Evolutionary conservation across 1,284 basidiomycete genomes (phyloP).

Genomic region (Cryptococcus sp.): DNA sequence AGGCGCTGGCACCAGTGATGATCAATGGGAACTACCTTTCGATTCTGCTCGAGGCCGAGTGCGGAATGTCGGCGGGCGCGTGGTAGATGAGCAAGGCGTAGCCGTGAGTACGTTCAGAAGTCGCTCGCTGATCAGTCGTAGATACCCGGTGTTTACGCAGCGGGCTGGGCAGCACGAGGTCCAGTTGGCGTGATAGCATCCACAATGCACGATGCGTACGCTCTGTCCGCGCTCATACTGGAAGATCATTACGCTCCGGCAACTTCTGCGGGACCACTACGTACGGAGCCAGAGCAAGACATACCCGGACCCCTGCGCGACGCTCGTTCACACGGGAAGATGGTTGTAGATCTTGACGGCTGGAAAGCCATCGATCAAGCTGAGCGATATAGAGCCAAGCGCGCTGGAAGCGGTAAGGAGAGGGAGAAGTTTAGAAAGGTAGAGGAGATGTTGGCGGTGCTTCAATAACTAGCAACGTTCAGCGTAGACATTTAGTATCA

Average conservation of each 20-base stretch:
- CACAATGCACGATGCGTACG: slow-evolving; percentile 92
- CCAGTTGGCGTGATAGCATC: slow-evolving; percentile 89
- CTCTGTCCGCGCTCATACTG: slow-evolving; percentile 43
- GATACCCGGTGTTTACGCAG: slow-evolving; percentile 75
- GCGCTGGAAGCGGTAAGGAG: slow-evolving; percentile 34
- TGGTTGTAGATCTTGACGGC: slow-evolving; percentile 40
- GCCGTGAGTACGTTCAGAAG: slow-evolving; percentile 32
- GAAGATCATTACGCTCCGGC: slow-evolving; percentile 34
- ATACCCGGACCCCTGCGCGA: slow-evolving; percentile 32
- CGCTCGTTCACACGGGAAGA: slow-evolving; percentile 14
- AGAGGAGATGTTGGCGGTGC: slow-evolving; percentile 58
- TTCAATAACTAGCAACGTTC: slow-evolving; percentile 13
- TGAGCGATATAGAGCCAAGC: slow-evolving; percentile 27
- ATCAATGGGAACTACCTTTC: slow-evolving; percentile 50
- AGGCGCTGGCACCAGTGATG: slow-evolving; percentile 12
- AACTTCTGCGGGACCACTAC: slow-evolving; percentile 7
- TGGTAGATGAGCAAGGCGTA: slow-evolving; percentile 41
- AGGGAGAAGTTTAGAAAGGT: slow-evolving; percentile 59
- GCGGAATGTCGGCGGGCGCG: slow-evolving; percentile 49
- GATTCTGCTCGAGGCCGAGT: slow-evolving; percentile 50
- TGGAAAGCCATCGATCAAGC: slow-evolving; percentile 50
- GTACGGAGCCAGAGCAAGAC: slow-evolving; percentile 25
- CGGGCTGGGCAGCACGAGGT: slow-evolving; percentile 91
- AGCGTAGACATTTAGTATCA: no score
- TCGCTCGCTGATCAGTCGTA: slow-evolving; percentile 10